phyloP scores from a whole-genome alignment of 192 early-diverging fungal species.

The Coemansia sp. region DNA sequence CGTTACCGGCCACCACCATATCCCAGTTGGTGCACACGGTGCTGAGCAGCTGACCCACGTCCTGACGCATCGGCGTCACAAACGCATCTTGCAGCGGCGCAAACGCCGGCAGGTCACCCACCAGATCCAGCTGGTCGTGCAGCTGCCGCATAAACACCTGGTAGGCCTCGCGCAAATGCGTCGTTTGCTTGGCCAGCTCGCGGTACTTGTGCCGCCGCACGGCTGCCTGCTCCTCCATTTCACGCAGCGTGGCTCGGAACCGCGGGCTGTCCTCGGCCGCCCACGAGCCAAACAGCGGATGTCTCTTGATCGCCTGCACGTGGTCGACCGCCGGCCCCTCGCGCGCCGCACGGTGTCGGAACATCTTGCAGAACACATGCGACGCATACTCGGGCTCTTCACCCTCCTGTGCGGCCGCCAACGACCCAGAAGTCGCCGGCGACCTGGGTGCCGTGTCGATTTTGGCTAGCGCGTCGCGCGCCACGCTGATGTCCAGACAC shows the following conservation, averaged over 20 bases:
- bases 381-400: background rate
- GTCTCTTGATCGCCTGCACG: constrained; percentile 1
- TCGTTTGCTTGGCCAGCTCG: constrained; percentile 33
- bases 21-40: constrained; percentile 53
- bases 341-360: constrained; percentile 24
- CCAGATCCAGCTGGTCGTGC: constrained; percentile 12
- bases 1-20: constrained; percentile 26
- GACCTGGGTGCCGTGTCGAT: background rate
- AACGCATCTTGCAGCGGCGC: constrained; percentile 28
- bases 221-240: constrained; percentile 42
- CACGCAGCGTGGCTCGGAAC: constrained; percentile 35
- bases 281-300: constrained; percentile 51
- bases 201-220: constrained; percentile 33
- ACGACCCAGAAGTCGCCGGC: background rate
- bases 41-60: constrained; percentile 35
- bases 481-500: background rate
- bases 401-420: background rate
- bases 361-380: constrained; percentile 42
- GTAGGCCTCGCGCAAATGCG: constrained; percentile 34
- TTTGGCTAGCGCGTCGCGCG: background rate
- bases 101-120: constrained; percentile 23
- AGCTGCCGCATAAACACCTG: constrained; percentile 42
- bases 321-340: background rate
- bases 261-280: constrained; percentile 44
- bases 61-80: constrained; percentile 32